Base-by-base conservation (phyloP, 371 early-diverging fungal genomes). In the Lichtheimia corymbifera region DNA sequence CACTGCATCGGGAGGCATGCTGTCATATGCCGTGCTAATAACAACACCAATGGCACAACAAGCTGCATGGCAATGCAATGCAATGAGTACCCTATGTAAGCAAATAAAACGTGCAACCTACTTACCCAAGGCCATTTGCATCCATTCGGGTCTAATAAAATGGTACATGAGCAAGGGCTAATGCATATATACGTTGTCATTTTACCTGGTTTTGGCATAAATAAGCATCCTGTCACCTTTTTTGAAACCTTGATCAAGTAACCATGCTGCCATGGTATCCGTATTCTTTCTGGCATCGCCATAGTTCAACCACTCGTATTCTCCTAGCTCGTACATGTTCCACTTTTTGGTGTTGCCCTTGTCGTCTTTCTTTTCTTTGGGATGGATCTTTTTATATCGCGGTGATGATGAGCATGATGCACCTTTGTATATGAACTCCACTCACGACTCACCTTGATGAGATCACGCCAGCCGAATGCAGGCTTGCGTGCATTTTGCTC, bases 11-110 rank as follows among this genome's bases (percentile, higher is more conserved):
- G 90, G 87, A 22, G 94, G 93, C 79, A 95, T 91, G 15, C 93
- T 92, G 68, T 93, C 95, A 73, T 95, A 94, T 11, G 93, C 93
- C 11, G 96, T 95, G 30, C 91, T 89, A 57, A 94, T 85, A 30
- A 85, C 83, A 44, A 91, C 71, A 20, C 83, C 84, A 64, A 91
- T 86, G 3, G 79, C 66, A 65, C 86, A 91, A 65, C 87, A 85
- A 20, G 84, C 88, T 79, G 83, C 40, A 25, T 44, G 7, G 24
- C 17, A 62, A 47, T n/a, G n/a, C n/a, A n/a, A n/a, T n/a, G 9
- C 35, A 7, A 35, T 35, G 35, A 35, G 11, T 35, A 35, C 9
- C 35, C 6, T 35, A 2, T 35, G 11, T 35, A 11, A 11, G 45
- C 22, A 47, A 22, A 0, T 1, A 22, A 47, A 6, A 22, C 9